phyloP scores from a whole-genome alignment of 352 stramenopile species.

The Aphanomyces cochlioides region DNA sequence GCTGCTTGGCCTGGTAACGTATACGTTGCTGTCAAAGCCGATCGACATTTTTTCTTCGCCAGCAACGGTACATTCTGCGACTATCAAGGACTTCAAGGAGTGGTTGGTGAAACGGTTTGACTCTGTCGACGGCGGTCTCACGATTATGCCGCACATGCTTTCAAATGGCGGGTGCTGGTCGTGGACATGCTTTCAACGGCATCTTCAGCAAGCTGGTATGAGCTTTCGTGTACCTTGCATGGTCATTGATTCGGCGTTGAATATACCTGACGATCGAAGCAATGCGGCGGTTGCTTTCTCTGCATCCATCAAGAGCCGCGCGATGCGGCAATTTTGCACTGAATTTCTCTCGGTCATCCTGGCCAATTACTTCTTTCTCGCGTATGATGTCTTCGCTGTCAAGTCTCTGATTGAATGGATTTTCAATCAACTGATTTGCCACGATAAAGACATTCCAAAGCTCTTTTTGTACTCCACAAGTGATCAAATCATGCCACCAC shows the following conservation, averaged over 20 bases:
- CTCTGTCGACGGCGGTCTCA: neutral
- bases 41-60: neutral
- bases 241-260: neutral
- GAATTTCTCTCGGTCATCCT: neutral
- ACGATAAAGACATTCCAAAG: neutral
- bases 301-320: neutral
- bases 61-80: neutral
- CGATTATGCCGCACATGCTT: neutral
- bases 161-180: constrained; percentile 9
- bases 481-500: neutral
- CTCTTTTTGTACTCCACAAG: constrained; percentile 8
- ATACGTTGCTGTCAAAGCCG: neutral
- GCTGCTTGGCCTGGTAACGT: neutral
- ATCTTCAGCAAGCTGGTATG: neutral
- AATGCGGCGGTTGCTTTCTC: neutral
- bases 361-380: neutral
- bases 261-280: neutral
- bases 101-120: neutral
- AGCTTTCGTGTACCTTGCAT: neutral
- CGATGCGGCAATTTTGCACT: neutral
- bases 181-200: neutral
- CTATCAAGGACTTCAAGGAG: neutral
- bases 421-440: too few species aligned
- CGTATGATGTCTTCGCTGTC: neutral
- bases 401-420: too few species aligned